Evolutionary conservation across 257 asterid genomes (phyloP), one percentile per base, ranked within the genome.

Genomic region (Anisodus acutangulus): DNA sequence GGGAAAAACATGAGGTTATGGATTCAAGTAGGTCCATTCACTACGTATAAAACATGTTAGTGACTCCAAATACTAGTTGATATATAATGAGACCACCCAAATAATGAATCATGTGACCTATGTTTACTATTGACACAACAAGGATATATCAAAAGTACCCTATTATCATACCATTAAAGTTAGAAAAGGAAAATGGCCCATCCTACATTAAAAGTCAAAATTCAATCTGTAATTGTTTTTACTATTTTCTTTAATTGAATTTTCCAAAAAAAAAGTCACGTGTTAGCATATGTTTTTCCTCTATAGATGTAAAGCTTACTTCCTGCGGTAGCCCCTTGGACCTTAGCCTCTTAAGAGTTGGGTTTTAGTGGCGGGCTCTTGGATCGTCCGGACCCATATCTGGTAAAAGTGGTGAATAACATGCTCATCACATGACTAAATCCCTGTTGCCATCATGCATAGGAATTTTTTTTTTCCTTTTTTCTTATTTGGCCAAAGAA

Each of bases 371-470:
- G n/a, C n/a, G n/a, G n/a, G n/a, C n/a, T n/a, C n/a, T n/a, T n/a
- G n/a, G n/a, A n/a, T n/a, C n/a, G n/a, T n/a, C n/a, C n/a, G n/a
- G n/a, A n/a, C n/a, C n/a, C n/a, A n/a, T n/a, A n/a, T n/a, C n/a
- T n/a, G n/a, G n/a, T n/a, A n/a, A n/a, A n/a, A n/a, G n/a, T n/a
- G n/a, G n/a, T n/a, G 74, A 78, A 81, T 43, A 87, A 89, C 91
- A 87, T 87, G 91, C 82, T 69, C 88, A 26, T 71, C 89, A 88
- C 88, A 84, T 86, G 89, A 69, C 85, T 81, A 67, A 62, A 70
- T 60, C 70, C 62, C 63, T 53, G 57, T 12, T 43, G 19, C 60
- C 79, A 26, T 39, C 55, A 59, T 26, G 49, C 49, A 43, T 64
- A 68, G 11, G 5, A 41, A 47, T 47, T 4, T 0, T 45, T 22